Evolutionary conservation across 768 basidiomycete genomes (phyloP), one percentile per base, ranked within the genome.

Genomic region (Boletus rex-veris): DNA sequence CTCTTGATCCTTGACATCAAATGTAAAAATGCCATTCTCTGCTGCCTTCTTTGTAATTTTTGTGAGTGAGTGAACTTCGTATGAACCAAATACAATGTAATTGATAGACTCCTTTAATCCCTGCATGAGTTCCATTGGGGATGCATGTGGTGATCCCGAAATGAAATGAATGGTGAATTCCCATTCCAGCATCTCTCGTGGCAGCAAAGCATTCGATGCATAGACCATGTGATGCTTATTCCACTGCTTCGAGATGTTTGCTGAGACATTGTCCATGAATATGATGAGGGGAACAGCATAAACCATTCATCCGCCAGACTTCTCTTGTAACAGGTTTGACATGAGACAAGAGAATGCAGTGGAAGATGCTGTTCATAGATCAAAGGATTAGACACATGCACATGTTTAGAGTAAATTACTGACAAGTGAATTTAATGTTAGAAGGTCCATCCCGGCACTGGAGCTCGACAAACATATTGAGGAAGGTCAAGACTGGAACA

Each of bases 201-300:
- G 71, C 1, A 77, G 31, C 8, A 45, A 53, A 0, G 48, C 70
- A 51, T 75, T 73, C 0, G 64, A 71, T 48, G 72, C 57, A 19
- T 75, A 77, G 0, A 65, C 49, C 0, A 65, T 57, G 12, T 71
- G 65, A 35, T 75, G 71, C 30, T 70, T 70, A 35, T 76, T 73
- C 68, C 71, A 76, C 28, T 74, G 73, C 38, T 73, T 75, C 5
- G 61, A 71, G 2, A 58, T 49, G 33, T 75, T 74, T 0, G 66
- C 73, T 0, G 68, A 75, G 0, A 75, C 61, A 41, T 75, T 68
- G 31, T 75, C 73, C 43, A 73, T 65, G 48, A 73, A 73, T 0
- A 73, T 18, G 3, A 73, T 64, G 6, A 71, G 51, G 0, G 68
- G 69, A 0, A 66, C 56, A 0, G 51, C 55, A 5, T 63, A 56